Conservation (phyloP, 2,329 filamentous ascomycete genomes). For the Phialophora macrospora region DNA sequence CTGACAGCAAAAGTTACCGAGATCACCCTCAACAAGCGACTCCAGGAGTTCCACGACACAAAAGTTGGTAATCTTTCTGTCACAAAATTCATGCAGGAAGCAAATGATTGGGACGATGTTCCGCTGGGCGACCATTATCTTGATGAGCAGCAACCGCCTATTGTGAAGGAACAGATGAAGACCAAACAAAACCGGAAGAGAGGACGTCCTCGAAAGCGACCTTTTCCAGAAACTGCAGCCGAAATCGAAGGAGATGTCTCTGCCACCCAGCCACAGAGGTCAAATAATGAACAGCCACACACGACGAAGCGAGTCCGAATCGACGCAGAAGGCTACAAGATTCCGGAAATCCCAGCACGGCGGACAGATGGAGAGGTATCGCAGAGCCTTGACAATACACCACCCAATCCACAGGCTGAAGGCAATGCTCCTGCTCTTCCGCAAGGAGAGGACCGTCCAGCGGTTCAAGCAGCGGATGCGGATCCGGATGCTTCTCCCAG, state of each 20-base stretch:
- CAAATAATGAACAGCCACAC: constrained; percentile 41
- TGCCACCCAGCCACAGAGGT: constrained; percentile 48
- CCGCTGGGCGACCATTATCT: constrained; percentile 43
- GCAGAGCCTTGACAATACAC: constrained; percentile 36
- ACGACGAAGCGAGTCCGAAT: constrained; percentile 49
- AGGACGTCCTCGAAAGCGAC: constrained; percentile 40
- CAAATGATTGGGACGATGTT: constrained; percentile 28
- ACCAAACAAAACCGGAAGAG: constrained; percentile 59
- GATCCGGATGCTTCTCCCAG: neutral
- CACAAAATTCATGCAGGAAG: constrained; percentile 70
- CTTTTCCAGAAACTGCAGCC: constrained; percentile 45
- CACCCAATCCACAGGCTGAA: neutral
- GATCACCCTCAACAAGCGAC: constrained; percentile 84
- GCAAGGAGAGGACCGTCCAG: neutral
- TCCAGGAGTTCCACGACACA: constrained; percentile 89
- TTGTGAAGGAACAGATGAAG: constrained; percentile 66
- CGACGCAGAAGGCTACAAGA: constrained; percentile 71
- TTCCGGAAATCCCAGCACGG: constrained; percentile 53
- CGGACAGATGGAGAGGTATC: constrained; percentile 52
- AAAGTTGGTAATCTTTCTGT: constrained; percentile 84
- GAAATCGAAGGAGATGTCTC: constrained; percentile 55
- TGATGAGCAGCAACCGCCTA: constrained; percentile 63
- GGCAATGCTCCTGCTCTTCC: neutral
- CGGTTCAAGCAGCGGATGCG: neutral
- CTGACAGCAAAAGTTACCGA: constrained; percentile 97